Evolutionary conservation across 2,329 filamentous ascomycete genomes (phyloP).

Genomic region (Scedosporium boydii): DNA sequence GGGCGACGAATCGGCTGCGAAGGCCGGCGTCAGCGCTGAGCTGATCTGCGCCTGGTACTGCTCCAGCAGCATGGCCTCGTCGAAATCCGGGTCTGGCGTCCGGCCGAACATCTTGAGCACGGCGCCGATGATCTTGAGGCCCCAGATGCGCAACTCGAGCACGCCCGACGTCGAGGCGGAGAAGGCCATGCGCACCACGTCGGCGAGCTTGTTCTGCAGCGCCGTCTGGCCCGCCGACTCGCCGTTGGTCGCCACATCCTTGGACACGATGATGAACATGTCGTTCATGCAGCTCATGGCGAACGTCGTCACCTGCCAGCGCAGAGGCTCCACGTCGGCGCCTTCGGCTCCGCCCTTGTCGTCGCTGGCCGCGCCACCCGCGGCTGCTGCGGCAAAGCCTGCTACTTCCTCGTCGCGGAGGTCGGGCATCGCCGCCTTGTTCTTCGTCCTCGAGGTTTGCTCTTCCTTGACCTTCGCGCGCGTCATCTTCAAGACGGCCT

Average conservation of each 20-base stretch:
- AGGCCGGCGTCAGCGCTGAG: slow-evolving; percentile 90
- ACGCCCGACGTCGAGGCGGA: slow-evolving; percentile 93
- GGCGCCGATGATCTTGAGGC: slow-evolving; percentile 86
- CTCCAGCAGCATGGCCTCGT: slow-evolving; percentile 92
- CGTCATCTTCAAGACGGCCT: slow-evolving; percentile 82
- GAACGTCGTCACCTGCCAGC: slow-evolving; percentile 94
- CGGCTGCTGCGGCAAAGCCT: slow-evolving; percentile 65
- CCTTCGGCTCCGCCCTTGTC: slow-evolving; percentile 35
- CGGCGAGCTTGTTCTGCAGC: slow-evolving; percentile 74
- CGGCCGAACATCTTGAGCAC: slow-evolving; percentile 94
- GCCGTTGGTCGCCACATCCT: slow-evolving; percentile 60
- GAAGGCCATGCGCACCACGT: slow-evolving; percentile 94
- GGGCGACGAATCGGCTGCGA: slow-evolving; percentile 89
- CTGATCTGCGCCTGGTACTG: slow-evolving; percentile 98
- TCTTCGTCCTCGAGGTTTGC: slow-evolving; percentile 22
- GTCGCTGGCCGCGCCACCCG: slow-evolving; percentile 50
- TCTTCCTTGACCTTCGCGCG: slow-evolving; percentile 55
- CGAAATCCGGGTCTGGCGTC: slow-evolving; percentile 90
- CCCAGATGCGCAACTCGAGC: slow-evolving; percentile 79
- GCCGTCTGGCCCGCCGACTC: slow-evolving; percentile 69
- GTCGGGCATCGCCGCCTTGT: slow-evolving; percentile 53
- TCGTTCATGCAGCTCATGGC: slow-evolving; percentile 84
- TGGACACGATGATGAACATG: slow-evolving; percentile 67
- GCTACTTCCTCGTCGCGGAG: slow-evolving; percentile 94
- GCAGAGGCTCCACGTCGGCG: slow-evolving; percentile 63